phyloP scores from a whole-genome alignment of 148 eudicot species.

The Vaccinium vitisidaea region DNA sequence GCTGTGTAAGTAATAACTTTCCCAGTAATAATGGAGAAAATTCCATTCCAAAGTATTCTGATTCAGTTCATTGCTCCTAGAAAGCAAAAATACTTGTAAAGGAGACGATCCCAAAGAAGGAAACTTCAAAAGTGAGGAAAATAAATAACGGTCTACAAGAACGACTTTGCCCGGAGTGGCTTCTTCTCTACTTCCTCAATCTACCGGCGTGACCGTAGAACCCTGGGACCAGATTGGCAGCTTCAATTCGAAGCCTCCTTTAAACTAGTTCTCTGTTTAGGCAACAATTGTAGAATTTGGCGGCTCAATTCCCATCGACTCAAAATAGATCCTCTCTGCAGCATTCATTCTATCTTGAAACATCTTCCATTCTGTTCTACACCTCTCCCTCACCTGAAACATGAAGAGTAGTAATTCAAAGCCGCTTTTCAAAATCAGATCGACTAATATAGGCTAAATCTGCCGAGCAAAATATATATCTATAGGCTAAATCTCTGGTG shows the following conservation, averaged over 20 bases:
- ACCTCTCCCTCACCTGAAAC: slow-evolving; percentile 48
- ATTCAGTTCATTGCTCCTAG: background rate
- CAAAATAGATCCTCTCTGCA: slow-evolving; percentile 48
- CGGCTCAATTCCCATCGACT: slow-evolving; percentile 35
- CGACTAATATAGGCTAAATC: too few relatives aligned
- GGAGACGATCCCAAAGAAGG: background rate
- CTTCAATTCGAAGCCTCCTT: background rate
- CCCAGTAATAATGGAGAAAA: background rate
- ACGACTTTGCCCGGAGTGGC: too few relatives aligned
- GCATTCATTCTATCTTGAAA: slow-evolving; percentile 35
- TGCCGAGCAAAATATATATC: too few relatives aligned
- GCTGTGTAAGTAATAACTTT: background rate
- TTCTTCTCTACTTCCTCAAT: background rate
- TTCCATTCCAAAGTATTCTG: background rate
- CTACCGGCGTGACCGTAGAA: background rate
- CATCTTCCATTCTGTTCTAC: slow-evolving; percentile 52
- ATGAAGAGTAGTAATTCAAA: background rate
- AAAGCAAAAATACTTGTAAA: background rate
- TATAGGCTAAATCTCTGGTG: background rate
- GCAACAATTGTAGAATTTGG: slow-evolving; percentile 26
- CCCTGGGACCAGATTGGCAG: background rate
- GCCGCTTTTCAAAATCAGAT: background rate
- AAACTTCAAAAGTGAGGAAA: background rate
- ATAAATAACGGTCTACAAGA: background rate
- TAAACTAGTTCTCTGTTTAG: slow-evolving; percentile 3